phyloP scores from a whole-genome alignment of 345 rosid genomes.

The Brassica cretica region DNA sequence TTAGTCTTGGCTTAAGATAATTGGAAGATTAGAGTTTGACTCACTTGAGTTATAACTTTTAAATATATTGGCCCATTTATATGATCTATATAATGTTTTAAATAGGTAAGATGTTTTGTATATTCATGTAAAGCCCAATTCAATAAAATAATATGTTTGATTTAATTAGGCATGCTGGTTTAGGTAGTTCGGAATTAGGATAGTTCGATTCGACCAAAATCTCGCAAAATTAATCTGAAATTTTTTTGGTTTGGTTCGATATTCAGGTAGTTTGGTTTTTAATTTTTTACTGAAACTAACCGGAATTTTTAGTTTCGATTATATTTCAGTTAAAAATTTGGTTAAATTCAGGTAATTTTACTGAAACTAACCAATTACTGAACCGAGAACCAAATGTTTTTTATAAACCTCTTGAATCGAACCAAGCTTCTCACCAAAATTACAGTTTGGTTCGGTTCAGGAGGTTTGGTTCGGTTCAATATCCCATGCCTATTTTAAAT shows the following conservation, averaged over 20 bases:
- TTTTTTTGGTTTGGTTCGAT: not conserved
- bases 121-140: too few species aligned
- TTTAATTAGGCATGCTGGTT: too few species aligned
- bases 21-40: too few species aligned
- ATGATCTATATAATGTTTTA: too few species aligned
- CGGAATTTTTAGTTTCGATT: not conserved
- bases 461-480: not conserved
- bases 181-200: too few species aligned
- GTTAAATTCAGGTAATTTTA: too few species aligned
- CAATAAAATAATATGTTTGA: too few species aligned
- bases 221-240: not conserved
- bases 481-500: not conserved
- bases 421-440: not conserved
- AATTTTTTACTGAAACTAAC: not conserved
- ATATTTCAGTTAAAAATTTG: not conserved
- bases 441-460: not conserved
- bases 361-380: not conserved
- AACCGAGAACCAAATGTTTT: not conserved
- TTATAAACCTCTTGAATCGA: not conserved
- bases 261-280: not conserved
- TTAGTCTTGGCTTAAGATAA: too few species aligned
- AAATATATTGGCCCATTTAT: too few species aligned
- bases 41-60: too few species aligned
- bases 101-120: too few species aligned
- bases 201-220: not conserved